Conservation (phyloP, 257 asterid genomes). For the Datura wrightii region DNA sequence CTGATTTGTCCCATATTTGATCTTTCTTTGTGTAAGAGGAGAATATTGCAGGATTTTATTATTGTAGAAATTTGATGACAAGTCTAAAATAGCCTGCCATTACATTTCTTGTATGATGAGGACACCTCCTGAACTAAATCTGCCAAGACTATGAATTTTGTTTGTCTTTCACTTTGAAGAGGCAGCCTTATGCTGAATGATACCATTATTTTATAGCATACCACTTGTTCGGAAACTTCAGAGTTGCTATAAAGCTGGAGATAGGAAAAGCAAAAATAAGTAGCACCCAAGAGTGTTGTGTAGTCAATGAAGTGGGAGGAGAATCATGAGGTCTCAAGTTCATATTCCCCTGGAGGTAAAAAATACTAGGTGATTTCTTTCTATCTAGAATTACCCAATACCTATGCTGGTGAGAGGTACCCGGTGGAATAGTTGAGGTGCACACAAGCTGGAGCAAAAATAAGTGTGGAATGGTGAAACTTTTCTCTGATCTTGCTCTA, state of each 20-base stretch:
- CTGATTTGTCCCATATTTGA: neutral
- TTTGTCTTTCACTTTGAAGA: neutral
- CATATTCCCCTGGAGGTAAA: neutral
- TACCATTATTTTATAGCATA: constrained; percentile 23
- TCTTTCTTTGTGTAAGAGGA: constrained; percentile 2
- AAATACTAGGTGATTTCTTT: neutral
- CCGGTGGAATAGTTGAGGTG: neutral
- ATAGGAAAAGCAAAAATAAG: neutral
- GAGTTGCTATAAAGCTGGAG: neutral
- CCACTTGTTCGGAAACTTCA: neutral
- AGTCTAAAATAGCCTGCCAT: constrained; percentile 1
- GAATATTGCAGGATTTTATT: constrained; percentile 6
- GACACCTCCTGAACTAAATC: constrained; percentile 9
- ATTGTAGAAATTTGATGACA: constrained; percentile 20
- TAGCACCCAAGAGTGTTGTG: neutral
- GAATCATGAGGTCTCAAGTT: neutral
- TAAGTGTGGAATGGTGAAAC: constrained; percentile 7
- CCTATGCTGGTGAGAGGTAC: neutral
- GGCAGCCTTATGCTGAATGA: neutral
- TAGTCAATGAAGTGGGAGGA: neutral
- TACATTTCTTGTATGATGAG: constrained; percentile 4
- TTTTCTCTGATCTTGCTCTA: neutral
- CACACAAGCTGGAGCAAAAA: constrained; percentile 7
- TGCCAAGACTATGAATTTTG: neutral
- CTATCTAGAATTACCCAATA: neutral